These are phyloP conservation scores for Tolypocladium sp. DNA, from an alignment of 2,329 filamentous ascomycete genomes.

Conservation along the genomic window DNA sequence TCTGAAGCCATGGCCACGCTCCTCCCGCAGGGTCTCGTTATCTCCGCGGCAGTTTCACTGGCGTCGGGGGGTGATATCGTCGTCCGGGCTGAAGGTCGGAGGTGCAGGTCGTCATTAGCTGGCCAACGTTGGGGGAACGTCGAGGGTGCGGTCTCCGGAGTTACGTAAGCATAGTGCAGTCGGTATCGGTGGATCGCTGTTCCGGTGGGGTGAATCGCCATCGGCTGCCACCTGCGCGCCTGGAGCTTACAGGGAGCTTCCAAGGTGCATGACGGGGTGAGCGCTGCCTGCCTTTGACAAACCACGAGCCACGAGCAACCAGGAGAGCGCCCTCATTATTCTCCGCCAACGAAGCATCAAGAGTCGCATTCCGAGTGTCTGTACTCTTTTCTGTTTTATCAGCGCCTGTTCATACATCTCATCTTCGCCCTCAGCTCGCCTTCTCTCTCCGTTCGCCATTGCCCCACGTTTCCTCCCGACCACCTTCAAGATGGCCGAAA, in stretches of 20 bases:
- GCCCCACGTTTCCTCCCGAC: not conserved
- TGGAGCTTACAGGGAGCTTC: conserved; percentile 1
- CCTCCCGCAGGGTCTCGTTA: not conserved
- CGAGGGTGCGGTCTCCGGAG: not conserved
- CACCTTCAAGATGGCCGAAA: conserved; percentile 18
- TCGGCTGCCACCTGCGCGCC: not conserved
- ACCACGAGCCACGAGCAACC: not conserved
- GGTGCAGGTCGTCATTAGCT: not conserved
- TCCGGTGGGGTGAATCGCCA: conserved; percentile 15
- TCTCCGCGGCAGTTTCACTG: not conserved
- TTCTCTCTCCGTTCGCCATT: not conserved
- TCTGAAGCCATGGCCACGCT: conserved; percentile 42
- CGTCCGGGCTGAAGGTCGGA: not conserved
- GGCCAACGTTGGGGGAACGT: not conserved
- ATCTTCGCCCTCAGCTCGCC: not conserved
- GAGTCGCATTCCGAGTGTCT: not conserved
- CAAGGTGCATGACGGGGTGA: conserved; percentile 8
- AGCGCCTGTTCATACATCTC: not conserved
- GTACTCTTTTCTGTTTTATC: not conserved
- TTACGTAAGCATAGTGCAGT: conserved; percentile 3
- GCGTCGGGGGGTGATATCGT: not conserved
- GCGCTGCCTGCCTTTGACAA: conserved; percentile 5
- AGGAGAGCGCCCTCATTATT: not conserved
- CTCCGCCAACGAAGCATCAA: not conserved
- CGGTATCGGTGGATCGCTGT: conserved; percentile 19